Conservation (phyloP, 164 flowering plant species). For the Umbilicus rupestris region DNA sequence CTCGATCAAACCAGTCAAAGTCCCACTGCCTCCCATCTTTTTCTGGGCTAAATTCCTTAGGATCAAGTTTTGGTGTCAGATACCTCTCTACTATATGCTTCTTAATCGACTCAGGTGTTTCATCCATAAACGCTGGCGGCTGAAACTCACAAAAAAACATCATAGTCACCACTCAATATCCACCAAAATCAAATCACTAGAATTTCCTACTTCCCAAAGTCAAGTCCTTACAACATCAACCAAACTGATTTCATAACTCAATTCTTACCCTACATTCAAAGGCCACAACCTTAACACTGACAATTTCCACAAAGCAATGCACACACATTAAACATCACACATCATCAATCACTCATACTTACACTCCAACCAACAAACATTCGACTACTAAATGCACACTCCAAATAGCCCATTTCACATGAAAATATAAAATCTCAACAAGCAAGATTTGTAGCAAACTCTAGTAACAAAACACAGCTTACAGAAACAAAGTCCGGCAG, state of each 20-base stretch:
- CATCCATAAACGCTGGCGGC: conserved; percentile 80
- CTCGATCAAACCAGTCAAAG: conserved; percentile 86
- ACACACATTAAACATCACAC: background rate
- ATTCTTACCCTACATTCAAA: background rate
- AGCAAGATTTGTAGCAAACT: background rate
- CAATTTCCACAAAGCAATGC: conserved; percentile 5
- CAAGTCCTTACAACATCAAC: background rate
- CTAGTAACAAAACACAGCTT: conserved; percentile 17
- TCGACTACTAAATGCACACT: background rate
- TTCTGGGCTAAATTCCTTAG: conserved; percentile 61
- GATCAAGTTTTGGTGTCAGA: conserved; percentile 63
- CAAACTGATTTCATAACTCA: background rate
- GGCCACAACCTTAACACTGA: background rate
- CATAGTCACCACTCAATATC: background rate
- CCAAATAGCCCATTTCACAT: background rate
- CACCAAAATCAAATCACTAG: background rate
- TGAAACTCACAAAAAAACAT: conserved; percentile 20
- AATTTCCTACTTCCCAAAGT: background rate
- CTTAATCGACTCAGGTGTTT: conserved; percentile 61
- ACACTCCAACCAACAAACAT: background rate
- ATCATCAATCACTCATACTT: background rate
- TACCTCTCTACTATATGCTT: conserved; percentile 62
- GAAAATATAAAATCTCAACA: background rate
- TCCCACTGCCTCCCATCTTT: conserved; percentile 89
- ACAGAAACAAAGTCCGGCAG: conserved; percentile 78